A percentile compares a stretch with the other conserved stretches of the same genome.
These are phyloP conservation scores for Blastomyces parvus DNA, from an alignment of 2,329 filamentous ascomycete species.

Conservation along the genomic window DNA sequence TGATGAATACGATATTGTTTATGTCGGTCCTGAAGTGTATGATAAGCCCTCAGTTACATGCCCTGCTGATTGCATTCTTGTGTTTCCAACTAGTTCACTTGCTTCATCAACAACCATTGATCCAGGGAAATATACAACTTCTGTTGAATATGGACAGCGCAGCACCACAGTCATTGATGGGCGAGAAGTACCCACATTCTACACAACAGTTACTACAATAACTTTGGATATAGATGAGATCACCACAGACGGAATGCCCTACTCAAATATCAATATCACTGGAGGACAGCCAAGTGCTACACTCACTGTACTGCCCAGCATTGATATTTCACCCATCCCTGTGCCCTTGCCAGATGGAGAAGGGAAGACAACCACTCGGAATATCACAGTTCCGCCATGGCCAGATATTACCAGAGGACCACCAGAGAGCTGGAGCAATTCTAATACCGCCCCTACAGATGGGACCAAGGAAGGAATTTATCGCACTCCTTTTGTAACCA, in stretches of 20 bases:
- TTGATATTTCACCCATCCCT: slow-evolving; percentile 1
- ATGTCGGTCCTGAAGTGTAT: slow-evolving; percentile 8
- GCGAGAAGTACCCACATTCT: slow-evolving; percentile 1
- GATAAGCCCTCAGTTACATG: slow-evolving; percentile 2
- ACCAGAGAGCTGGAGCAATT: background rate
- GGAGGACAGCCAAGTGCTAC: background rate
- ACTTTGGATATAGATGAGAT: background rate
- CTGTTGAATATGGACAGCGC: background rate
- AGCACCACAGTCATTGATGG: background rate
- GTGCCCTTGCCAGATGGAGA: background rate
- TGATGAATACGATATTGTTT: slow-evolving; percentile 7
- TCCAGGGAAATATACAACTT: slow-evolving; percentile 9
- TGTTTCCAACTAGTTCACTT: slow-evolving; percentile 8
- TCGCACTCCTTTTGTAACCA: slow-evolving; percentile 1
- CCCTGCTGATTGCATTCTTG: slow-evolving; percentile 4
- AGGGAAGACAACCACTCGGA: slow-evolving; percentile 4
- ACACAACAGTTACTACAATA: slow-evolving; percentile 1
- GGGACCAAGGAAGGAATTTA: background rate
- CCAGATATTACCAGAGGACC: slow-evolving; percentile 6
- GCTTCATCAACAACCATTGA: slow-evolving; percentile 6
- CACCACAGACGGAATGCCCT: slow-evolving; percentile 5
- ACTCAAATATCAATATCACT: slow-evolving; percentile 6
- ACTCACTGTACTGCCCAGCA: background rate
- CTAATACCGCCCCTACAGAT: background rate
- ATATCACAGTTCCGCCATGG: slow-evolving; percentile 6